A percentile compares a stretch with the other conserved stretches of the same genome.
phyloP scores from a whole-genome alignment of 1,139 yeast genomes.

The Lodderomyces jiufengensis region DNA sequence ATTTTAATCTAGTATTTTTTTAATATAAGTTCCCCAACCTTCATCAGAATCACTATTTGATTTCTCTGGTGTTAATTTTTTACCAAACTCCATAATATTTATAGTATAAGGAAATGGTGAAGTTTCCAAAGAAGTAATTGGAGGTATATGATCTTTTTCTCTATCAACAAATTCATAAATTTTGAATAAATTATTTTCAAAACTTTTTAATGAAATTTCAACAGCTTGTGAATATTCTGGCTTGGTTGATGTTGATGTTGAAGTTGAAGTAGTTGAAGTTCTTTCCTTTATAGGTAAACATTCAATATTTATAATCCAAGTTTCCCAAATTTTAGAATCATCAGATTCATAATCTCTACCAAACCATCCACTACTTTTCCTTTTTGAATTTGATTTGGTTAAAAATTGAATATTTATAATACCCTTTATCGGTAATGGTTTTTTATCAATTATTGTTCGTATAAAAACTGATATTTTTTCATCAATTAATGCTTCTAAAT shows the following conservation, averaged over 20 bases:
- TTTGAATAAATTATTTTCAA: slow-evolving; percentile 41
- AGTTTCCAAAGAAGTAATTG: slow-evolving; percentile 62
- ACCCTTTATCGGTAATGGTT: slow-evolving; percentile 2
- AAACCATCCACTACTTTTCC: slow-evolving; percentile 44
- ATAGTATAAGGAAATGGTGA: slow-evolving; percentile 64
- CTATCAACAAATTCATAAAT: slow-evolving; percentile 51
- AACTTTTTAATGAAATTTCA: slow-evolving; percentile 30
- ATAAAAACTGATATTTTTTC: slow-evolving; percentile 37
- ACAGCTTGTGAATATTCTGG: slow-evolving; percentile 13
- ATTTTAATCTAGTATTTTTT: slow-evolving; percentile 37
- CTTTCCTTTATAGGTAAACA: slow-evolving; percentile 28
- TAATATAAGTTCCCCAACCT: slow-evolving; percentile 49
- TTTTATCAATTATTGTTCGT: slow-evolving; percentile 1
- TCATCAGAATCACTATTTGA: slow-evolving; percentile 19
- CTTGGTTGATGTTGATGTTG: background rate
- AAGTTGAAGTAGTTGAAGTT: slow-evolving; percentile 2
- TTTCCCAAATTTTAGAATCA: slow-evolving; percentile 35
- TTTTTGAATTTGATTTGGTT: slow-evolving; percentile 14
- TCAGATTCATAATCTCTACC: slow-evolving; percentile 22
- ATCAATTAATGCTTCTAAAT: slow-evolving; percentile 44
- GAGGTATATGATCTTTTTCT: slow-evolving; percentile 68
- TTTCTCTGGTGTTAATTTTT: background rate
- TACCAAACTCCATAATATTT: slow-evolving; percentile 15
- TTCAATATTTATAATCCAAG: slow-evolving; percentile 38
- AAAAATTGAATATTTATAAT: slow-evolving; percentile 12